Base-by-base conservation (phyloP, 2,329 filamentous ascomycete species). In the Trichoderma koningiopsis region DNA sequence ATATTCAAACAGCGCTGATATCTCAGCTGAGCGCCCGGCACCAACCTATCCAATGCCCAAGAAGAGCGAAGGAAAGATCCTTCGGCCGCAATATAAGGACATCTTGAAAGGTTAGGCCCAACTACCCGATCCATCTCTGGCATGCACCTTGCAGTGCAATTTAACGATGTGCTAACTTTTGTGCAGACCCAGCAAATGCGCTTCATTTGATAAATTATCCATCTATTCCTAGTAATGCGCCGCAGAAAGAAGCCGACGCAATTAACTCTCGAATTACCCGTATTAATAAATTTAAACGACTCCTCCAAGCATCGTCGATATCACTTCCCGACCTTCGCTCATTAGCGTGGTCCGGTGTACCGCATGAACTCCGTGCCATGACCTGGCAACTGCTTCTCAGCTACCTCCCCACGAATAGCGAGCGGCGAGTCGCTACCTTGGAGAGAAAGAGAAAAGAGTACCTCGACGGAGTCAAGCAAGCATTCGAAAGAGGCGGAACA, bases 251-350 rank as follows among this genome's bases (percentile, higher is more conserved):
- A 77, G 84, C 91, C 22, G 95, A 98, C 77, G 91, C 90, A 14
- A 90, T 97, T 77, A 94, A 92, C 68, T 92, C 94, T 56, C 89
- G 93, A 70, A 96, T 97, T 75, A 92, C 92, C 7, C 90, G 96
- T 72, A 99, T 99, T 78, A 97, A 99, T 82, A 98, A 98, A 78
- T 99, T 99, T 83, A 99, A 99, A 81, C 92, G 91, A 75, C 92
- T 99, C 64, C 85, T 99, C 7, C 96, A 99, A 81, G 89, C 95
- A 27, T 97, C 93, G 52, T 94, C 92, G 1, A 96, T 99, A 74
- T 91, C 93, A 2, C 82, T 98, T 2, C 84, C 91, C 22, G 95
- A 98, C 65, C 85, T 99, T 29, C 88, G 96, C 72, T 86, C 93
- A 69, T 85, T 94, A 37, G 94, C 96, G 35, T 99, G 96, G 96